A percentile compares a stretch with the other conserved stretches of the same genome.
These are phyloP conservation scores for Geotrichum candidum DNA, from an alignment of 1,139 yeast genomes.

Conservation along the genomic window DNA sequence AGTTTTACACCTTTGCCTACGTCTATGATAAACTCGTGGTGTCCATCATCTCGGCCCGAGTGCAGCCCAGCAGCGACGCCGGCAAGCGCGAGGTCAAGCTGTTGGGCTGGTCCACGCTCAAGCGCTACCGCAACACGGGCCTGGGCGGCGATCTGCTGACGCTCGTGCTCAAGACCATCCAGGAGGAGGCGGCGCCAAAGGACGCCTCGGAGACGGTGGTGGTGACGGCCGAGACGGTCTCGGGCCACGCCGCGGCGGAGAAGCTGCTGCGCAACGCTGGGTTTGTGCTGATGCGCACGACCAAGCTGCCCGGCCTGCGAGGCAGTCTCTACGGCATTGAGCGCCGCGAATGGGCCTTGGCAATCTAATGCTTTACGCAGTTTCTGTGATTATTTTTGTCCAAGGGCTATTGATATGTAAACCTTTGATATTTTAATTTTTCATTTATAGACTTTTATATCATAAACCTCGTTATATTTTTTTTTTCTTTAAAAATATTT, in stretches of 20 bases:
- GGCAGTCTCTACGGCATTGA: constrained; percentile 3
- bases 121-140: constrained; percentile 25
- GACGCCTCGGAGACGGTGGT: neutral
- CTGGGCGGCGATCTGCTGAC: constrained; percentile 25
- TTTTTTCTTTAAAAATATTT: too few relatives aligned
- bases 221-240: constrained; percentile 17
- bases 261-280: constrained; percentile 18
- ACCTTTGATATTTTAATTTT: too few relatives aligned
- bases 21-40: constrained; percentile 22
- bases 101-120: constrained; percentile 25
- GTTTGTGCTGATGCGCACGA: constrained; percentile 14
- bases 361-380: too few relatives aligned
- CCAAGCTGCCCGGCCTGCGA: neutral
- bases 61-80: constrained; percentile 3
- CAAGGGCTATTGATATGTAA: too few relatives aligned
- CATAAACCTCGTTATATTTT: too few relatives aligned
- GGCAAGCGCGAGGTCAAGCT: constrained; percentile 13
- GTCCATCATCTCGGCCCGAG: constrained; percentile 19
- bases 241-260: constrained; percentile 20
- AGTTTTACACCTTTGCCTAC: constrained; percentile 20
- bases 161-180: neutral
- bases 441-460: too few relatives aligned
- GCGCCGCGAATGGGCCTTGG: constrained; percentile 1
- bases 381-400: too few relatives aligned
- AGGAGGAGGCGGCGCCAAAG: neutral